A percentile compares a stretch with the other conserved stretches of the same genome.
Evolutionary conservation across 805 yeast genomes (phyloP).

Genomic region (Candida xiaguanensis): DNA sequence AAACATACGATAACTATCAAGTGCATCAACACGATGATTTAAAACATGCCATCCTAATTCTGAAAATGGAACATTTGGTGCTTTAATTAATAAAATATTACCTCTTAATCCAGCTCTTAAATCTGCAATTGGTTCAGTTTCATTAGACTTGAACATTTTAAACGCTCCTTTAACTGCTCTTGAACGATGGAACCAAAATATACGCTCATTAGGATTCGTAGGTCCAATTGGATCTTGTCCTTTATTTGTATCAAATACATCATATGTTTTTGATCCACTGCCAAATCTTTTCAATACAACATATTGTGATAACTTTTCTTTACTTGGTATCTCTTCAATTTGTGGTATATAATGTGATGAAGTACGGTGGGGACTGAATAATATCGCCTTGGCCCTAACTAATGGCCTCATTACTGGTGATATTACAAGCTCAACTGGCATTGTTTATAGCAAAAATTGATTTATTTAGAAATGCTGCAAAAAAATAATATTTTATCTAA

Average conservation of each 20-base stretch:
- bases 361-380: conserved; percentile 54
- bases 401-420: conserved; percentile 61
- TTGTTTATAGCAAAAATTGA: conserved; percentile 13
- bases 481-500: too few relatives aligned
- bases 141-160: conserved; percentile 50
- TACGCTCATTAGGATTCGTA: conserved; percentile 38
- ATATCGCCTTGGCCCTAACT: conserved; percentile 49
- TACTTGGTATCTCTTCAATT: conserved; percentile 36
- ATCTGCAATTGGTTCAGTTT: conserved; percentile 52
- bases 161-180: conserved; percentile 66
- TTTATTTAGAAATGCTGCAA: not conserved
- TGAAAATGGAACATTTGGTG: conserved; percentile 46
- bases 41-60: conserved; percentile 65
- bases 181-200: conserved; percentile 57
- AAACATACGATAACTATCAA: conserved; percentile 58
- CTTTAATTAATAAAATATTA: conserved; percentile 52
- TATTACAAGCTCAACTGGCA: conserved; percentile 60
- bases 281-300: conserved; percentile 56
- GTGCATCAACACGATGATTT: conserved; percentile 57
- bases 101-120: conserved; percentile 60
- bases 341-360: conserved; percentile 55
- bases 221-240: conserved; percentile 38
- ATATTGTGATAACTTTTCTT: conserved; percentile 35
- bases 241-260: conserved; percentile 47
- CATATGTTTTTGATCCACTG: conserved; percentile 54